Conservation (phyloP, 768 basidiomycete species). For the Lactarius akahatsu region DNA sequence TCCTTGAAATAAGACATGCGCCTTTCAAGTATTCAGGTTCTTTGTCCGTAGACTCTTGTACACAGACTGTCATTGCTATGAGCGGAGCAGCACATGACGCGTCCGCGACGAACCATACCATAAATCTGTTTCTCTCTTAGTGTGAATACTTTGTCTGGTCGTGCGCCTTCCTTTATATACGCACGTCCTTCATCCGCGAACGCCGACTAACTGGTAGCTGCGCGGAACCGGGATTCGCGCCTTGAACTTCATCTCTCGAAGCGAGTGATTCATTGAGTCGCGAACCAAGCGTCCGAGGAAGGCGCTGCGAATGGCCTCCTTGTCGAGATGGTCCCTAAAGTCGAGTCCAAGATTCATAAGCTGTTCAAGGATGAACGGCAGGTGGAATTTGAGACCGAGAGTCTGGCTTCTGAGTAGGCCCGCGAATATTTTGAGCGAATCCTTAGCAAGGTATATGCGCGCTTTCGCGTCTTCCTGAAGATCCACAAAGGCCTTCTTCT, state of each 20-base stretch:
- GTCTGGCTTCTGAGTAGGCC: conserved; percentile 49
- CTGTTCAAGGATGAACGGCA: conserved; percentile 52
- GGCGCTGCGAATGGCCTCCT: conserved; percentile 47
- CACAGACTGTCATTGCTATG: conserved; percentile 17
- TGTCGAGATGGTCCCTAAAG: conserved; percentile 39
- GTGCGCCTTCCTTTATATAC: conserved; percentile 19
- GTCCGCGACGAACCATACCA: conserved; percentile 7
- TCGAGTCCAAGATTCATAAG: conserved; percentile 51
- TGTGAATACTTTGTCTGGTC: conserved; percentile 19
- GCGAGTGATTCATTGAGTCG: conserved; percentile 59
- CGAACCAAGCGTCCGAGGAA: conserved; percentile 61
- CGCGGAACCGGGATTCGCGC: conserved; percentile 72
- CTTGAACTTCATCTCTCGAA: conserved; percentile 72
- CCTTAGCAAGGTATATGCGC: conserved; percentile 57
- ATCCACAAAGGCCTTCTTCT: conserved; percentile 52
- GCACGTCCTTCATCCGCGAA: conserved; percentile 71
- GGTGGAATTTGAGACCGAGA: conserved; percentile 46
- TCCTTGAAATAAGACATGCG: conserved; percentile 32
- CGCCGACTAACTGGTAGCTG: conserved; percentile 70
- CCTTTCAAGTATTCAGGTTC: conserved; percentile 14
- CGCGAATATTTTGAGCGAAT: conserved; percentile 51
- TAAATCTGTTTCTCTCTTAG: conserved; percentile 18
- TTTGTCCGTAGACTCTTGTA: conserved; percentile 23
- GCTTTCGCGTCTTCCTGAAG: conserved; percentile 63
- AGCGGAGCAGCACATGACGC: not conserved